Percentiles rank a stretch among this genome's conserved stretches.
Evolutionary conservation across 768 basidiomycete species (phyloP).

Genomic region (Auriscalpium vulgare): DNA sequence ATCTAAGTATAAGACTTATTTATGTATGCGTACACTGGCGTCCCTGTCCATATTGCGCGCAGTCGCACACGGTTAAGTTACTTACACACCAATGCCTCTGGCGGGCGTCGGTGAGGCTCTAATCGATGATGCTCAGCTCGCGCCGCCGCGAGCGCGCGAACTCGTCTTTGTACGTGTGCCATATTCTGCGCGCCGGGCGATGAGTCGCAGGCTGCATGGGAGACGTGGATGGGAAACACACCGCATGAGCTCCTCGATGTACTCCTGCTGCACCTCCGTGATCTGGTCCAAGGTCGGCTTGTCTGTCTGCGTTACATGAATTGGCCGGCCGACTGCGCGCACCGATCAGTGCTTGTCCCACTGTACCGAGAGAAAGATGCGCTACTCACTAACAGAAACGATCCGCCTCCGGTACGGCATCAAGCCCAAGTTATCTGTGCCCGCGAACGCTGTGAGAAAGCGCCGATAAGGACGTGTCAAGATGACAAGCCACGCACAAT

Average conservation of each 20-base stretch:
- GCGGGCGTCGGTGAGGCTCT: not conserved
- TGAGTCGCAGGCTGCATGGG: too few species aligned
- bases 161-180: slow-evolving; percentile 92
- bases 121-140: slow-evolving; percentile 76
- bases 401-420: slow-evolving; percentile 95
- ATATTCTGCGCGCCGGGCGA: slow-evolving; percentile 51
- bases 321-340: slow-evolving; percentile 75
- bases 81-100: too few species aligned
- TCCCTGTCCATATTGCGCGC: too few species aligned
- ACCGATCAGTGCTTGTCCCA: not conserved
- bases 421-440: slow-evolving; percentile 85
- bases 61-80: too few species aligned
- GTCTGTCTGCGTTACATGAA: slow-evolving; percentile 66
- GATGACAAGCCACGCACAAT: slow-evolving; percentile 49
- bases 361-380: not conserved
- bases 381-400: slow-evolving; percentile 86
- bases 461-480: too few species aligned
- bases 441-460: not conserved
- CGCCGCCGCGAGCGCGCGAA: slow-evolving; percentile 78
- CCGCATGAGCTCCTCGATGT: slow-evolving; percentile 91
- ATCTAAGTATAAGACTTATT: too few species aligned
- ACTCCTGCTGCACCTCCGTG: slow-evolving; percentile 67
- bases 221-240: slow-evolving; percentile 27
- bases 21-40: too few species aligned
- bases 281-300: slow-evolving; percentile 81